A percentile compares a stretch with the other conserved stretches of the same genome.
These are phyloP conservation scores for Cyclostephanos invisitatus DNA, from an alignment of 108 stramenopile species.

Conservation along the genomic window DNA sequence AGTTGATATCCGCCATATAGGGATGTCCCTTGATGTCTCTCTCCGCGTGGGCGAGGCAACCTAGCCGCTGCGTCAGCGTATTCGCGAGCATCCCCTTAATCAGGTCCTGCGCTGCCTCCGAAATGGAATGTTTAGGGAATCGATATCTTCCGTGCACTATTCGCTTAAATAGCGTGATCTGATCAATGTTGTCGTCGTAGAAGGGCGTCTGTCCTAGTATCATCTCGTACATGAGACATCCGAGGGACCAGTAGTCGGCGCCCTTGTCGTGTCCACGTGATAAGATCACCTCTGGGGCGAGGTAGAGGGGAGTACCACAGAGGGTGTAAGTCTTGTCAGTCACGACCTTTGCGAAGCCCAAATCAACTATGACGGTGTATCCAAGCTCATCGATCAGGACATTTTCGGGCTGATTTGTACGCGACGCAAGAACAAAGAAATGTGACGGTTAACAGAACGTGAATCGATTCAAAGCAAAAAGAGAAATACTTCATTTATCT, in stretches of 20 bases:
- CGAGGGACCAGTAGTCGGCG: constrained; percentile 96
- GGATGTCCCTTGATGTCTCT: constrained; percentile 73
- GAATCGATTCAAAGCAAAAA: constrained; percentile 66
- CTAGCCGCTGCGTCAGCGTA: constrained; percentile 65
- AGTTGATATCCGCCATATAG: constrained; percentile 80
- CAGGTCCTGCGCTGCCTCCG: constrained; percentile 51
- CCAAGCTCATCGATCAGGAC: constrained; percentile 86
- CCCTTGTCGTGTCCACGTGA: constrained; percentile 96
- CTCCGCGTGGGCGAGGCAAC: constrained; percentile 72
- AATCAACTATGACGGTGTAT: constrained; percentile 90
- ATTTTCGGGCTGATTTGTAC: constrained; percentile 79
- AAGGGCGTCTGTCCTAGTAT: constrained; percentile 82
- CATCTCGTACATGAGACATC: constrained; percentile 97
- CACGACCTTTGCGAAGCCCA: constrained; percentile 89
- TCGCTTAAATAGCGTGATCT: constrained; percentile 79
- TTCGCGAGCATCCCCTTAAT: constrained; percentile 66
- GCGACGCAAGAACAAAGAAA: constrained; percentile 61
- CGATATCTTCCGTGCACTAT: constrained; percentile 70
- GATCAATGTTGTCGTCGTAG: constrained; percentile 66
- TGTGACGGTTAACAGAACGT: constrained; percentile 69
- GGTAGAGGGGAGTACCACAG: constrained; percentile 95
- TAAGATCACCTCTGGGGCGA: constrained; percentile 95
- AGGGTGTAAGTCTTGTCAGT: constrained; percentile 87
- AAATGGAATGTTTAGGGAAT: constrained; percentile 43
- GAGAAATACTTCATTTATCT: constrained; percentile 19